Evolutionary conservation across 306 rosid genomes (phyloP).

Genomic region (Cucumis cinereus): DNA sequence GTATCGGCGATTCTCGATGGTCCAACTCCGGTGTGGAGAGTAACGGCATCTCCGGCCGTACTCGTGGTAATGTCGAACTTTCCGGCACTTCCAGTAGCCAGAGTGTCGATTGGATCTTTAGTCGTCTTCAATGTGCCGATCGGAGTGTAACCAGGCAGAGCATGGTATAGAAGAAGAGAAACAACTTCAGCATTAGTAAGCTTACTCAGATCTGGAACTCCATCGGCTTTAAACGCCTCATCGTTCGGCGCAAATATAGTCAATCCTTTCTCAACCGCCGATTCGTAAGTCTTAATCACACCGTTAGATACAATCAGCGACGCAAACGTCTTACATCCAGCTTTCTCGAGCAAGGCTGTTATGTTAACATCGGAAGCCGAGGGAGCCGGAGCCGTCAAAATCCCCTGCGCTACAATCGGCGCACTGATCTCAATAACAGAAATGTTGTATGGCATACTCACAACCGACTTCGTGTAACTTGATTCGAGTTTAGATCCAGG

Average conservation of each 20-base stretch:
- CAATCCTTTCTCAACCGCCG: constrained; percentile 50
- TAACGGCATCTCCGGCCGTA: constrained; percentile 49
- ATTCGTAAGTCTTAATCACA: constrained; percentile 46
- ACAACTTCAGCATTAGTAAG: constrained; percentile 73
- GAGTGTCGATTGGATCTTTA: constrained; percentile 36
- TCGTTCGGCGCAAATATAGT: constrained; percentile 79
- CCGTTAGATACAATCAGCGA: constrained; percentile 41
- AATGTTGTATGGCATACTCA: constrained; percentile 69
- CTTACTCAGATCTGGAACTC: constrained; percentile 69
- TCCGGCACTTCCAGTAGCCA: constrained; percentile 71
- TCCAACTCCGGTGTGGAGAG: constrained; percentile 73
- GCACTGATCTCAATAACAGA: constrained; percentile 66
- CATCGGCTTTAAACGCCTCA: constrained; percentile 69
- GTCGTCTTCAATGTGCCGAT: constrained; percentile 57
- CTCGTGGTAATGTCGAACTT: constrained; percentile 46
- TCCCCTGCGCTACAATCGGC: constrained; percentile 64
- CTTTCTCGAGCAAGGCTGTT: constrained; percentile 63
- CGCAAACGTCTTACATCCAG: constrained; percentile 65
- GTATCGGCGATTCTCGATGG: constrained; percentile 66
- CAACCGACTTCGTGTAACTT: constrained; percentile 57
- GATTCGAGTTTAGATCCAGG: constrained; percentile 89
- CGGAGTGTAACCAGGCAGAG: constrained; percentile 47
- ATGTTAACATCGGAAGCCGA: constrained; percentile 47
- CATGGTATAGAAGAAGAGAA: constrained; percentile 63
- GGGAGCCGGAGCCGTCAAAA: constrained; percentile 76